phyloP scores from a whole-genome alignment of 2,329 filamentous ascomycete genomes.

The Chaetoscypha palmicola region DNA sequence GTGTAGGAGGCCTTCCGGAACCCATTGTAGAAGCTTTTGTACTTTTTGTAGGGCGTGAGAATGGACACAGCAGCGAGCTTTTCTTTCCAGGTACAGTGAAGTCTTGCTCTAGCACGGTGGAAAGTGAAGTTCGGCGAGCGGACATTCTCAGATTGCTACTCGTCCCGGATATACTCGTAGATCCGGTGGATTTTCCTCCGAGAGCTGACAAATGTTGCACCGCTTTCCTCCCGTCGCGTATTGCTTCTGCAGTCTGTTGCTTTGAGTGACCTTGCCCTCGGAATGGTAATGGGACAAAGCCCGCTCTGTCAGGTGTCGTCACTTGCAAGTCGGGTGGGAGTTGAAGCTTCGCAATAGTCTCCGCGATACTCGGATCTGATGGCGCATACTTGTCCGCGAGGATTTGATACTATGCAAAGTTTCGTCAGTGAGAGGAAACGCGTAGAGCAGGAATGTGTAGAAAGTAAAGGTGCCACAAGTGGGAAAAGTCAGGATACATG shows the following conservation, averaged over 20 bases:
- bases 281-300: conserved; percentile 29
- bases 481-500: conserved; percentile 45
- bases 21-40: conserved; percentile 21
- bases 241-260: conserved; percentile 55
- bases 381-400: conserved; percentile 63
- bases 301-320: conserved; percentile 20
- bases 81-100: conserved; percentile 82
- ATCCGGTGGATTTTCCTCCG: conserved; percentile 36
- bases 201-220: conserved; percentile 46
- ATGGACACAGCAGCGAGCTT: conserved; percentile 75
- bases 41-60: conserved; percentile 39
- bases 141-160: conserved; percentile 35
- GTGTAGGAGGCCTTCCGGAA: conserved; percentile 22
- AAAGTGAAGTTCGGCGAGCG: conserved; percentile 47
- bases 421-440: conserved; percentile 25
- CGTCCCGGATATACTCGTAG: conserved; percentile 38
- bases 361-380: conserved; percentile 57
- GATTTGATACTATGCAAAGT: conserved; percentile 48
- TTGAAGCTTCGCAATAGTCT: conserved; percentile 60
- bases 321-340: conserved; percentile 43
- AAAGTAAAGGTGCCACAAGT: conserved; percentile 16
- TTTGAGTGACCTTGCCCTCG: conserved; percentile 32
- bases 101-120: conserved; percentile 72
- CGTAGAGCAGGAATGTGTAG: conserved; percentile 6
- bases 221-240: conserved; percentile 56